phyloP scores from a whole-genome alignment of 345 rosid genomes.

The Anacardium occidentale region DNA sequence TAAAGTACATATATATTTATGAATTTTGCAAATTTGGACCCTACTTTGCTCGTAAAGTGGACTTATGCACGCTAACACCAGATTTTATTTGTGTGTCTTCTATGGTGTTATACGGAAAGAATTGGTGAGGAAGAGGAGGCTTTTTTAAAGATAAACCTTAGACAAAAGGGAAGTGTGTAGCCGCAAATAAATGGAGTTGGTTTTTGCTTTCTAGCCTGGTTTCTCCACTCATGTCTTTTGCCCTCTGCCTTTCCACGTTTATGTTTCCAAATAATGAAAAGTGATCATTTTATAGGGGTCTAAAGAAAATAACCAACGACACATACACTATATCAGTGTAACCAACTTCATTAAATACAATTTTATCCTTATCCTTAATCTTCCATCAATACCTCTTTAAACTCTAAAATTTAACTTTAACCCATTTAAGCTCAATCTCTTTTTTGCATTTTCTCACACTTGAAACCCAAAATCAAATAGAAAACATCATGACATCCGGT shows the following conservation, averaged over 20 bases:
- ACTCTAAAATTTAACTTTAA: too few species aligned
- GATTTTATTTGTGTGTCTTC: slow-evolving; percentile 18
- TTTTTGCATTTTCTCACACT: too few species aligned
- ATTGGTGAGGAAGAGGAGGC: neutral
- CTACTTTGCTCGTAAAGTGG: neutral
- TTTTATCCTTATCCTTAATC: too few species aligned
- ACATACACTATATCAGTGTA: too few species aligned
- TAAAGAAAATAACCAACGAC: too few species aligned
- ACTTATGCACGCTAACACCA: neutral
- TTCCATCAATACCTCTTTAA: too few species aligned
- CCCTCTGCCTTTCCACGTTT: slow-evolving; percentile 31
- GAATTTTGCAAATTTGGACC: neutral
- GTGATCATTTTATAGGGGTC: neutral
- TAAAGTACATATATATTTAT: neutral
- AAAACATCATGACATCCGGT: too few species aligned
- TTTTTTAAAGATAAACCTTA: neutral
- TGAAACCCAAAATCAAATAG: too few species aligned
- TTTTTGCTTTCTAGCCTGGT: slow-evolving; percentile 43
- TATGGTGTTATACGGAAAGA: neutral
- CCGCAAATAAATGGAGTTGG: slow-evolving; percentile 14
- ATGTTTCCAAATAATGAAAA: slow-evolving; percentile 18
- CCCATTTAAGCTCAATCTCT: too few species aligned
- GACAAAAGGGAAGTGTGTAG: slow-evolving; percentile 5
- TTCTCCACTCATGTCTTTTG: slow-evolving; percentile 47
- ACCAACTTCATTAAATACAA: too few species aligned